Evolutionary conservation across 1,139 yeast genomes (phyloP), one percentile per base, ranked within the genome.

Genomic region (Hansenula sp.): DNA sequence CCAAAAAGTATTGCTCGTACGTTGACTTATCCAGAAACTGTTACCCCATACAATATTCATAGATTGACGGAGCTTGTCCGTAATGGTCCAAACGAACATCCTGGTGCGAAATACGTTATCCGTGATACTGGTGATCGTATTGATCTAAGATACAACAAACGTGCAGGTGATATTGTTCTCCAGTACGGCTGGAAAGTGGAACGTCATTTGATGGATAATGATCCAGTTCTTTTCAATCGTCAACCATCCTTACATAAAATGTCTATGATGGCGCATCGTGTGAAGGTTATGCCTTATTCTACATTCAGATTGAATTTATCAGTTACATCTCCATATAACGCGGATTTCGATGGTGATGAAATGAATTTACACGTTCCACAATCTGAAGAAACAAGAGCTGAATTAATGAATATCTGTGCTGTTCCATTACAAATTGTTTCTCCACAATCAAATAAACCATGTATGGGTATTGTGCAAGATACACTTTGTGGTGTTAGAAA

Each of bases 191-290:
- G 98, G 98, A 89, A 87, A 62, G 98, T 94, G 45, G 98, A 94
- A 65, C 89, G 99, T 64, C 99, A 92, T 64, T 77, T 92, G 57
- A 87, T 89, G 85, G 98, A 92, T 63, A 79, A 90, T 57, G 99
- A 92, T 62, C 97, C 98, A 3, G 98, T 92, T 27, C 76, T 92
- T 57, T 92, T 92, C 73, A 92, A 92, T 64, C 96, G 99, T 75
- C 99, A 94, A 70, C 98, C 99, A 40, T 92, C 98, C 28, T 74
- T 94, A 66, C 99, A 94, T 69, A 94, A 94, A 67, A 92, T 94
- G 97, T 89, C 97, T 46, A 94, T 94, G 98, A 94, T 94, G 98
- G 96, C 97, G n/a, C 99, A 94, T 63, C 79, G 97, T 68, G 98
- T 92, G 31, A 89, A 87, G 61, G 98, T 92, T 39, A 90, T 94